Evolutionary conservation across 2,329 filamentous ascomycete species (phyloP).

Genomic region (Scytalidium lignicola): DNA sequence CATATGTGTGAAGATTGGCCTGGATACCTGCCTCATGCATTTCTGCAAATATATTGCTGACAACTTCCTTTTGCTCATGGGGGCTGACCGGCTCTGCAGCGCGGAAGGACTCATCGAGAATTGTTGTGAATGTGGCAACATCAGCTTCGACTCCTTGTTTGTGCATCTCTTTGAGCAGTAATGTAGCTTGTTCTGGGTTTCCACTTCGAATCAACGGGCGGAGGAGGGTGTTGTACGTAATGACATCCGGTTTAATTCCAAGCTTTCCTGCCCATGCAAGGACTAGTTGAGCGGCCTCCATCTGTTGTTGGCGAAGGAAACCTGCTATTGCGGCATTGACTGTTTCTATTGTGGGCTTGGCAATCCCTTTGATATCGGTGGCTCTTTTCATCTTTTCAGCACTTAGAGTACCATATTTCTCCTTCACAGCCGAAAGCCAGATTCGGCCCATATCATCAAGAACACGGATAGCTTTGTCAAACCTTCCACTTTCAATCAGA

Average conservation of each 20-base stretch:
- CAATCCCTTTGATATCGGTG: constrained; percentile 31
- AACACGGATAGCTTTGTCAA: constrained; percentile 54
- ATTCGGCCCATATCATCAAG: constrained; percentile 59
- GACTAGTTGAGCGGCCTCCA: constrained; percentile 45
- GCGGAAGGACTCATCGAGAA: constrained; percentile 56
- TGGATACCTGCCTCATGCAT: constrained; percentile 53
- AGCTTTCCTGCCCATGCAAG: constrained; percentile 42
- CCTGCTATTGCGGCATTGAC: constrained; percentile 68
- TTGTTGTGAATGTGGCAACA: constrained; percentile 66
- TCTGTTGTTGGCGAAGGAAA: constrained; percentile 46
- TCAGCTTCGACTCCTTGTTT: constrained; percentile 51
- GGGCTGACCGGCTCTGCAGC: constrained; percentile 34
- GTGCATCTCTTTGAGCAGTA: constrained; percentile 56
- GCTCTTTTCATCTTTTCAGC: constrained; percentile 19
- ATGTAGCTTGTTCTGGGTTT: constrained; percentile 41
- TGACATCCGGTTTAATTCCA: constrained; percentile 39
- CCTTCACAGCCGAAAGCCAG: constrained; percentile 40
- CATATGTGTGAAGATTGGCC: constrained; percentile 60
- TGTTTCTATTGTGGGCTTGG: constrained; percentile 56
- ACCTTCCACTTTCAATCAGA: constrained; percentile 51
- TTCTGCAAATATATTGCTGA: constrained; percentile 50
- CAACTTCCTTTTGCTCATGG: constrained; percentile 44
- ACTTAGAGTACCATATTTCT: constrained; percentile 14
- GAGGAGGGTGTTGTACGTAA: constrained; percentile 66
- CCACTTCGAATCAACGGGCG: constrained; percentile 48